These are phyloP conservation scores for Solanum habrochaites DNA, from an alignment of 257 asterid species.

Conservation along the genomic window DNA sequence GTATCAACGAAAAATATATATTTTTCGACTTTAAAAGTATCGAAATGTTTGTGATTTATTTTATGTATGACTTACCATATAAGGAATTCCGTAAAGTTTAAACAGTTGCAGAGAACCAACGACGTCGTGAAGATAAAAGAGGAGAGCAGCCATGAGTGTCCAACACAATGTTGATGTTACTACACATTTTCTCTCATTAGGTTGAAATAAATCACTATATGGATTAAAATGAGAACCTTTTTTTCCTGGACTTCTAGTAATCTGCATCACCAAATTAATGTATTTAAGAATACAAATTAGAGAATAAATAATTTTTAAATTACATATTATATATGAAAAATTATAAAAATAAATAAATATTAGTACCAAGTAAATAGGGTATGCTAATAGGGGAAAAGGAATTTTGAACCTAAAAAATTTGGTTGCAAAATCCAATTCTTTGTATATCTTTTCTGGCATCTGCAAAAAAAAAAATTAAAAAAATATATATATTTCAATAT, in stretches of 20 bases:
- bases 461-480: neutral
- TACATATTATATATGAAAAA: too few relatives aligned
- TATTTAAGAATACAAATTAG: neutral
- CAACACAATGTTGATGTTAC: constrained; percentile 70
- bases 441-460: constrained; percentile 29
- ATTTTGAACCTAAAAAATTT: constrained; percentile 29
- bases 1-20: neutral
- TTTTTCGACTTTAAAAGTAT: neutral
- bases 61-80: constrained; percentile 29
- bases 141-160: constrained; percentile 44
- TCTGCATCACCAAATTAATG: constrained; percentile 13
- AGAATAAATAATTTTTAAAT: neutral
- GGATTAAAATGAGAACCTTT: constrained; percentile 92
- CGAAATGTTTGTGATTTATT: neutral
- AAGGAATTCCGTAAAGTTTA: constrained; percentile 64
- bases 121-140: constrained; percentile 15
- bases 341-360: neutral
- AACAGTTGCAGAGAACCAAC: constrained; percentile 36
- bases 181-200: constrained; percentile 40
- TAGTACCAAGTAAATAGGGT: constrained; percentile 30
- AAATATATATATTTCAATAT: neutral
- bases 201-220: constrained; percentile 47
- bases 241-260: constrained; percentile 82
- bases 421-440: constrained; percentile 14
- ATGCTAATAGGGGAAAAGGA: constrained; percentile 40